Conservation (phyloP, 352 stramenopile species). For the Globisporangium iwayamae region DNA sequence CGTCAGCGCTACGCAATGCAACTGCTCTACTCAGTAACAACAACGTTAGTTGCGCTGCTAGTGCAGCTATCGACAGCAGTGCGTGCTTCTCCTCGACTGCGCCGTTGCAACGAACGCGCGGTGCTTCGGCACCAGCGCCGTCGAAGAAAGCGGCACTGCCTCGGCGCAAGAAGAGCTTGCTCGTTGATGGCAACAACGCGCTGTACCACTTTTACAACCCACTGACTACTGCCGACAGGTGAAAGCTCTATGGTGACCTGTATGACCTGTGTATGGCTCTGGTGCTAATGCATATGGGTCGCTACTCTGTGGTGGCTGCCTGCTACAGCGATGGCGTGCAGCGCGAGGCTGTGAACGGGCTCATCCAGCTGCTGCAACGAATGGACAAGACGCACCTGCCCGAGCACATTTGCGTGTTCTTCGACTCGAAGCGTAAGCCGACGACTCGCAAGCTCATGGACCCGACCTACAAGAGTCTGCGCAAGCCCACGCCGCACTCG, state of each 20-base stretch:
- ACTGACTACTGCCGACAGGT: conserved; percentile 31
- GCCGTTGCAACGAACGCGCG: conserved; percentile 7
- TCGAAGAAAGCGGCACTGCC: neutral
- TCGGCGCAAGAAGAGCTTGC: conserved; percentile 35
- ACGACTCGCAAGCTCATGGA: conserved; percentile 48
- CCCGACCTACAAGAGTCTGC: conserved; percentile 46
- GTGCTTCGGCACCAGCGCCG: neutral
- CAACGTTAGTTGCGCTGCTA: neutral
- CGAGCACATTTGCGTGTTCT: conserved; percentile 56
- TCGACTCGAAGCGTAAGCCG: conserved; percentile 43
- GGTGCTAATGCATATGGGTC: neutral
- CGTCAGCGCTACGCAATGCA: neutral
- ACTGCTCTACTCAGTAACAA: neutral
- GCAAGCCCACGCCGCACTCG: conserved; percentile 32
- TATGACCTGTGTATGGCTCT: neutral
- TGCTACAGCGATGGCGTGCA: conserved; percentile 29
- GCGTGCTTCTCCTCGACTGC: neutral
- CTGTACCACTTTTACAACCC: conserved; percentile 62
- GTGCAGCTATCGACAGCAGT: neutral
- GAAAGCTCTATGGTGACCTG: neutral
- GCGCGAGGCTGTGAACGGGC: conserved; percentile 39
- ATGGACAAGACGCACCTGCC: conserved; percentile 47
- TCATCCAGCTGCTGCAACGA: conserved; percentile 38
- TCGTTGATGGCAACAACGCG: conserved; percentile 66
- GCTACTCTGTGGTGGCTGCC: conserved; percentile 1